Evolutionary conservation across 176 grass and related monocot species (phyloP), one percentile per base, ranked within the genome.

Genomic region (Bonia amplexicaulis): DNA sequence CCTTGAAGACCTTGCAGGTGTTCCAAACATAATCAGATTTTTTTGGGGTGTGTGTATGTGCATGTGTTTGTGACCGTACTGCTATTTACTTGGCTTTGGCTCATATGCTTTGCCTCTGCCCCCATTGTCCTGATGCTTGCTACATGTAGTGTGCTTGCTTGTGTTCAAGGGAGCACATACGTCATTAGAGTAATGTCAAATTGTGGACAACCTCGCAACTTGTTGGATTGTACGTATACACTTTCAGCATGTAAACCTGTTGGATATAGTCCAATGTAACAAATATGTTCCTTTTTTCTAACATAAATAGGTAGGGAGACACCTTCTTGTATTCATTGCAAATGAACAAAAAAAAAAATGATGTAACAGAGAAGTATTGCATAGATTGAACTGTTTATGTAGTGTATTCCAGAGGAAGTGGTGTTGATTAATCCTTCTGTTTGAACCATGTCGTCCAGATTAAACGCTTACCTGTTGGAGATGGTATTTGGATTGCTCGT

Each of bases 401-500:
- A 67, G 9, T 29, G 22, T 90, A 2, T 82, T 11, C 46, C 55
- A 58, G 79, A 78, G 8, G 77, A 77, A 9, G 2, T 82, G 53
- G 27, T 66, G 6, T 74, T 88, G 48, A 88, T 79, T 85, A 40
- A 88, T 77, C 61, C 40, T 82, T 80, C 55, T 79, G 39, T 86
- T 58, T 80, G 48, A 69, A 77, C 35, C 73, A 73, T 83, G 70
- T 62, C 39, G n/a, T 66, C 47, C 79, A 98, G 93, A 80, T 92
- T 70, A 95, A 84, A 77, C 79, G 72, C 14, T 89, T 98, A 64
- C 93, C 95, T 85, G 80, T 98, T 79, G 95, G 95, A 85, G 95
- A 98, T 83, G 89, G 89, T 71, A 88, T 98, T 85, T 98, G 93
- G 93, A 77, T 97, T 88, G 95, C 83, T 52, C 80, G 85, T 64